Evolutionary conservation across 257 asterid species (phyloP), one percentile per base, ranked within the genome.

Genomic region (Petunia axillaris): DNA sequence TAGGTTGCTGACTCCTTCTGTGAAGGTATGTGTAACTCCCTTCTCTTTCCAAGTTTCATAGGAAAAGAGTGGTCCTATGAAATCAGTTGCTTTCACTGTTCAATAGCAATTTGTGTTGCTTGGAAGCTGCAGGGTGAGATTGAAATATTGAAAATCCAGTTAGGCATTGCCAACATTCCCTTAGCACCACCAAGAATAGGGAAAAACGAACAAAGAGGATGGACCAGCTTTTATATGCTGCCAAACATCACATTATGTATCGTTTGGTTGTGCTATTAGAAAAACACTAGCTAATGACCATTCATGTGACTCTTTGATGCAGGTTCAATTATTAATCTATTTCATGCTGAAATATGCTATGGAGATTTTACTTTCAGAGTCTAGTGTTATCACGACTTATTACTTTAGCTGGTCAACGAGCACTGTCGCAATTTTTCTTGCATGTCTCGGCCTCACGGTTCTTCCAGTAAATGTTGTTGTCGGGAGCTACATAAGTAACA

Each of bases 341-440:
- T 95, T 95, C 85, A 95, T 95, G 99, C 94, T 96, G 82, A 96
- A 96, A 84, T 96, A 96, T 73, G 99, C 94, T 11, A 92, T 93
- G 98, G 99, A 93, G 89, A 86, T 96, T 80, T 86, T 96, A 75
- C 98, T 96, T 55, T 93, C 98, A 58, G 99, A 94, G 80, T 96
- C 99, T 43, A 96, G 99, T 84, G 98, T 96, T 36, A 60, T 96
- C 82, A 93, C 98, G 3, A 86, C 97, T 36, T 84, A 94, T 88
- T 96, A 96, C 85, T 96, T 96, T 74, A 85, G 87, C 6, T 96
- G 99, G 99, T 90, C 93, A 10, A 93, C 97, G 6, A 83, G 99
- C 88, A 44, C 87, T 1, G 99, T 96, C 64, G 88, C 99, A 0
- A 88, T 96, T 64, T 96, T 96, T 78, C 98, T 96, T 74, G 96